Evolutionary conservation across 2,329 filamentous ascomycete genomes (phyloP).

Genomic region (Lachnellula suecica): DNA sequence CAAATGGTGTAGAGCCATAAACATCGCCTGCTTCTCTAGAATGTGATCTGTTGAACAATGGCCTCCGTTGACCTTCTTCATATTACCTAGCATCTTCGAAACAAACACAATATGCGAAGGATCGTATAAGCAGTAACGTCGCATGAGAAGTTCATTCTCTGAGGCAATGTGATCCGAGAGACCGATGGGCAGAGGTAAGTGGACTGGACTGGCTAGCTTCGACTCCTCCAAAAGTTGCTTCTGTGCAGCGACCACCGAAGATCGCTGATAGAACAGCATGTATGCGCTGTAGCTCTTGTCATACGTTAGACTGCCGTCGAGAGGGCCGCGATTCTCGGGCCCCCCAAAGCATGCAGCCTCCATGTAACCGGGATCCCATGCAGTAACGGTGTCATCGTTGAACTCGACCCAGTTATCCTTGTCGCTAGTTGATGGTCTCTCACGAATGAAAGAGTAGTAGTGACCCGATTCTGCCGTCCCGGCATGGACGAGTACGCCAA

Average conservation of each 20-base stretch:
- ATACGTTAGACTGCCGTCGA: conserved; percentile 48
- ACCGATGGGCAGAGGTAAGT: conserved; percentile 43
- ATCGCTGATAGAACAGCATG: conserved; percentile 95
- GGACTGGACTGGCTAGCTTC: conserved; percentile 40
- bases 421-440: conserved; percentile 59
- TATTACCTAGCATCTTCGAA: conserved; percentile 56
- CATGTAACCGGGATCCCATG: conserved; percentile 74
- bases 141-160: conserved; percentile 73
- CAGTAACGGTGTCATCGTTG: conserved; percentile 81
- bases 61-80: conserved; percentile 48
- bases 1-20: conserved; percentile 62
- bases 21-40: conserved; percentile 51
- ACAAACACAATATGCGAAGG: conserved; percentile 68
- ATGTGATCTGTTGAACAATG: conserved; percentile 49
- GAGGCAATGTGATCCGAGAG: conserved; percentile 60
- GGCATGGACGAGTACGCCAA: conserved; percentile 91
- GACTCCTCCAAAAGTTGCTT: conserved; percentile 45
- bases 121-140: conserved; percentile 79
- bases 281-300: conserved; percentile 86
- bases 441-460: conserved; percentile 94
- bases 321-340: conserved; percentile 50
- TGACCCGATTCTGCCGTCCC: conserved; percentile 93
- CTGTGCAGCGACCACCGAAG: conserved; percentile 59
- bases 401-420: conserved; percentile 77
- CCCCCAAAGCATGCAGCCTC: conserved; percentile 81